These are phyloP conservation scores for Haberlea rhodopensis DNA, from an alignment of 257 asterid genomes.

Conservation along the genomic window DNA sequence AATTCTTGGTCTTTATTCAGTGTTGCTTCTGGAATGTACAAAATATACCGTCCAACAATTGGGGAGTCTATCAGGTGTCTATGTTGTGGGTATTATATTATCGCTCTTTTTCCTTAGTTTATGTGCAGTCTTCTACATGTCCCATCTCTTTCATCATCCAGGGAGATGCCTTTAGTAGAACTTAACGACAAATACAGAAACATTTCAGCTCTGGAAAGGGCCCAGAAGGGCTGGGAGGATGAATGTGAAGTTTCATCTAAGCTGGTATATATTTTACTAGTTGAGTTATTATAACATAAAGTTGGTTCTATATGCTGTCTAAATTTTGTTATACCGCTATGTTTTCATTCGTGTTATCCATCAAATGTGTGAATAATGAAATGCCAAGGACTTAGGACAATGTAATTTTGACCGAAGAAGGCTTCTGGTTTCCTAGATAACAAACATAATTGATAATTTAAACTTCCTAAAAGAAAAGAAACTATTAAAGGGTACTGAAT, in stretches of 20 bases:
- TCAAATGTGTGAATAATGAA: neutral
- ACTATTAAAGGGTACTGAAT: neutral
- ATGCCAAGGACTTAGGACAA: neutral
- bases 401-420: constrained; percentile 16
- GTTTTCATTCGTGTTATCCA: constrained; percentile 10
- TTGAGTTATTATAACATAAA: constrained; percentile 6
- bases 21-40: constrained; percentile 66
- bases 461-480: too few species aligned
- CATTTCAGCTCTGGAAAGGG: constrained; percentile 60
- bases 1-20: constrained; percentile 46
- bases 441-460: neutral
- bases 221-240: constrained; percentile 79
- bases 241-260: constrained; percentile 79
- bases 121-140: constrained; percentile 22
- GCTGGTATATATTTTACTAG: constrained; percentile 47
- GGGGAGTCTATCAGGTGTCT: constrained; percentile 91
- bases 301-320: constrained; percentile 12
- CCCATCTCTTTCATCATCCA: constrained; percentile 34
- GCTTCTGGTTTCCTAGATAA: constrained; percentile 12
- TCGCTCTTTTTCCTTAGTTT: constrained; percentile 22
- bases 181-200: constrained; percentile 83
- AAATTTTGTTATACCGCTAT: constrained; percentile 1
- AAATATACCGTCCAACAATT: constrained; percentile 80
- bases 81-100: constrained; percentile 23
- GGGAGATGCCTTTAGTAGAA: constrained; percentile 92